Percentiles rank a stretch among this genome's conserved stretches.
Evolutionary conservation across 805 yeast genomes (phyloP).

Genomic region (Sugiyamaella lignohabitans): DNA sequence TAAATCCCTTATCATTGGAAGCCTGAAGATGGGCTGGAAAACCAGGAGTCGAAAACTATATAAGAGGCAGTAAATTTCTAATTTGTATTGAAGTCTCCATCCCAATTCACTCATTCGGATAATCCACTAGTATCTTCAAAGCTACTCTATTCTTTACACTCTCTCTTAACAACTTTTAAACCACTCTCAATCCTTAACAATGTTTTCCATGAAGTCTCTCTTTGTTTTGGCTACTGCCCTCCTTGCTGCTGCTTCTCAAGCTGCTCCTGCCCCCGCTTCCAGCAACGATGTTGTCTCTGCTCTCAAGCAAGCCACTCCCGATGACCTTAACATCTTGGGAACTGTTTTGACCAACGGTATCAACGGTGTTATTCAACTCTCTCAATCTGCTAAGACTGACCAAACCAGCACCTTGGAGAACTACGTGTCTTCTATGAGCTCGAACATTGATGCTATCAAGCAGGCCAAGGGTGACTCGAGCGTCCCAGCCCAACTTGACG

Average conservation of each 20-base stretch:
- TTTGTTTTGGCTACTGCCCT: not conserved
- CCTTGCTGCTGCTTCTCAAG: not conserved
- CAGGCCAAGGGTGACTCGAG: not conserved
- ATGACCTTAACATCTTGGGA: not conserved
- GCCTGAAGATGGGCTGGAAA: too few relatives aligned
- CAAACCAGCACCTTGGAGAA: not conserved
- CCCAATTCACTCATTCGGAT: too few relatives aligned
- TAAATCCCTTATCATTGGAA: too few relatives aligned
- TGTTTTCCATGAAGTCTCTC: not conserved
- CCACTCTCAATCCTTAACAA: not conserved
- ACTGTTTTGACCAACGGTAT: not conserved
- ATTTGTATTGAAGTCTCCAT: too few relatives aligned
- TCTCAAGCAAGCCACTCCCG: not conserved
- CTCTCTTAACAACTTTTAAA: not conserved
- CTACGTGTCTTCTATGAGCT: not conserved
- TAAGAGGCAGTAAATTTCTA: too few relatives aligned
- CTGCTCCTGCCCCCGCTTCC: not conserved
- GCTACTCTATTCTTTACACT: not conserved
- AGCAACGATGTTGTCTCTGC: not conserved
- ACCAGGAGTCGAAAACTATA: too few relatives aligned
- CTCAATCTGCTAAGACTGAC: not conserved
- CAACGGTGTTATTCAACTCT: not conserved
- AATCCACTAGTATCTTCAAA: not conserved
- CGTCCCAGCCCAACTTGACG: not conserved
- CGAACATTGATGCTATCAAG: not conserved